These are phyloP conservation scores for Eragrostis curvula DNA, from an alignment of 176 grass and related monocot genomes.

Conservation along the genomic window DNA sequence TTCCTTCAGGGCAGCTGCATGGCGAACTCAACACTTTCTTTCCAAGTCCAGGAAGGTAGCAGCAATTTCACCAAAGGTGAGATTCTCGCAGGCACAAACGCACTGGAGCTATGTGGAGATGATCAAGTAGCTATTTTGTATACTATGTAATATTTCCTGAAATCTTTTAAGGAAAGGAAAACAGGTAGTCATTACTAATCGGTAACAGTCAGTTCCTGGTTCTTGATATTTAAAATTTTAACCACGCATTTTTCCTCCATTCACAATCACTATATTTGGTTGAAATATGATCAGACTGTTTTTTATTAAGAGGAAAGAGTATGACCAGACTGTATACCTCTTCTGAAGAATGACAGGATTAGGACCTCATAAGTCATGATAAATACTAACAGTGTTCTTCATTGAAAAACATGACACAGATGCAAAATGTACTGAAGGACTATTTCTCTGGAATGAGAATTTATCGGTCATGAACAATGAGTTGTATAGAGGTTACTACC, in stretches of 20 bases:
- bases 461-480: slow-evolving; percentile 47
- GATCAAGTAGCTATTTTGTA: not conserved
- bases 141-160: not conserved
- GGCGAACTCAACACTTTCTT: slow-evolving; percentile 13
- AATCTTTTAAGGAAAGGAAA: not conserved
- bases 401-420: slow-evolving; percentile 33
- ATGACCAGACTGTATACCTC: not conserved
- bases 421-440: slow-evolving; percentile 41
- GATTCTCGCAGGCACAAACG: not conserved
- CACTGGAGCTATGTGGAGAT: not conserved
- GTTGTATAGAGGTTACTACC: slow-evolving; percentile 24
- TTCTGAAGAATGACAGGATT: not conserved
- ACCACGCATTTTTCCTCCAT: not conserved
- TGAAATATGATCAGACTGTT: not conserved
- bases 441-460: slow-evolving; percentile 41
- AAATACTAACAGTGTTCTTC: not conserved
- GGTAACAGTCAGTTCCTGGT: not conserved
- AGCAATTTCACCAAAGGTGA: slow-evolving; percentile 38
- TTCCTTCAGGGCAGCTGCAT: slow-evolving; percentile 38
- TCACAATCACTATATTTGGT: not conserved
- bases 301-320: no score
- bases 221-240: not conserved
- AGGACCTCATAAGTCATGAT: not conserved
- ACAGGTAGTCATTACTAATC: not conserved
- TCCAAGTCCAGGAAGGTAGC: slow-evolving; percentile 6